Base-by-base conservation (phyloP, 2,329 filamentous ascomycete species). In the Aspergillus versicolor region DNA sequence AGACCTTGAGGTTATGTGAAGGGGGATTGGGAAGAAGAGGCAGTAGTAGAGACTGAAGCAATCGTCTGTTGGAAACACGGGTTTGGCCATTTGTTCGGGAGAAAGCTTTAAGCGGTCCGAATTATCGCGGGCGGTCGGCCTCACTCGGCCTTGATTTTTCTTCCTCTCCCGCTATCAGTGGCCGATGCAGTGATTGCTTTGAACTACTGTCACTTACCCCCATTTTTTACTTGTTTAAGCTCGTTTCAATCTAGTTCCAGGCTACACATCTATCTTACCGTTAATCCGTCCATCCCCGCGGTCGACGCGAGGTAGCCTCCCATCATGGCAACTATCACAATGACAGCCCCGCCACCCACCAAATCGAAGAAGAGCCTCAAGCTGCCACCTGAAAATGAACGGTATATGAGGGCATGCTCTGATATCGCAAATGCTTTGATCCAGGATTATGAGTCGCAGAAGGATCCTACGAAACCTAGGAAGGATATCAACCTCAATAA, bases 361-460 rank as follows among this genome's bases (percentile, higher is more conserved):
- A 82, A 81, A 60, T 72, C 83, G 30, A 82, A 86, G 66, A 94
- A 91, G 75, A 88, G 85, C 67, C 79, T 84, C 65, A 91, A 92
- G 66, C 82, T 96, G 12, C 84, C 91, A 2, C 91, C 94, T 24
- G 94, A 99, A 77, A 96, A 92, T 76, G 94, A 99, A 78, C 88
- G 94, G 52, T 97, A 90, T 74, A 85, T 97, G 75, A 86, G 92
- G 73, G 94, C 92, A 67, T 99, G 95, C 75, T 92, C 93, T 61
- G 95, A 99, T 67, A 92, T 99, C 69, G 93, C 92, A 52, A 95
- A 91, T 71, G 89, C 88, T 53, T 84, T 99, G 47, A 96, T 99
- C 67, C 91, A 97, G 70, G 93, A 97, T 70, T 91, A 96, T 72
- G 92, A 97, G 75, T 83, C 89, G 27, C 84, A 88, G 64, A 87